Evolutionary conservation across 192 early-diverging fungal genomes (phyloP).

Genomic region (Coemansia sp.): DNA sequence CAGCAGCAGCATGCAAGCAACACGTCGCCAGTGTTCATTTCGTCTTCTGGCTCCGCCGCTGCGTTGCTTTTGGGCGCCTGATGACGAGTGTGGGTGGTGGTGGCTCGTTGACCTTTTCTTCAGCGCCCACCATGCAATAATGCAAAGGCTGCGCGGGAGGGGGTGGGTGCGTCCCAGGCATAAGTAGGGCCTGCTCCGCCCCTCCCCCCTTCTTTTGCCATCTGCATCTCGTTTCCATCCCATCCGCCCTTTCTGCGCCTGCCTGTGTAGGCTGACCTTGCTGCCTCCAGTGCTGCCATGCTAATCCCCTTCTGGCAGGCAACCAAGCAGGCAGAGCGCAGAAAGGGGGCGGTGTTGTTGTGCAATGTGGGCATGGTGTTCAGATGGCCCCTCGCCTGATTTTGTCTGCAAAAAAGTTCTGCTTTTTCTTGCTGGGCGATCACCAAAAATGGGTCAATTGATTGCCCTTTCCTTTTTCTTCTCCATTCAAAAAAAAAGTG

Average conservation of each 20-base stretch:
- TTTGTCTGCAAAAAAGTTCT: background rate
- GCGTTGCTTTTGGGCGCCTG: background rate
- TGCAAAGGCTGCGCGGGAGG: background rate
- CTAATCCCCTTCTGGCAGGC: no score
- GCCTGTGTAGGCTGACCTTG: background rate
- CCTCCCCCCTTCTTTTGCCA: background rate
- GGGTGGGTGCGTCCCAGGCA: background rate
- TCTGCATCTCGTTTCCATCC: background rate
- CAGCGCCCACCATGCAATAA: background rate
- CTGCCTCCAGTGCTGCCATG: background rate
- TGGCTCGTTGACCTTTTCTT: background rate
- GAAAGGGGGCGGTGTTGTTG: no score
- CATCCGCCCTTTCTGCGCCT: background rate
- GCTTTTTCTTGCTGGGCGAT: background rate
- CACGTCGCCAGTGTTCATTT: background rate
- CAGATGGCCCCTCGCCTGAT: background rate
- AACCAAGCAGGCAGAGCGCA: no score
- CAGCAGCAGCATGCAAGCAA: background rate
- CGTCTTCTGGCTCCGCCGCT: background rate
- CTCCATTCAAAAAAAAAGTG: background rate
- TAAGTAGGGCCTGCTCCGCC: background rate
- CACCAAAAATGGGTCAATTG: background rate
- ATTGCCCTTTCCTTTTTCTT: slow-evolving; percentile 2
- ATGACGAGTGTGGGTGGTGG: no score
- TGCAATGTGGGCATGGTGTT: background rate